Conservation (phyloP, 2,329 filamentous ascomycete species). For the Sarocladium brachiariae region DNA sequence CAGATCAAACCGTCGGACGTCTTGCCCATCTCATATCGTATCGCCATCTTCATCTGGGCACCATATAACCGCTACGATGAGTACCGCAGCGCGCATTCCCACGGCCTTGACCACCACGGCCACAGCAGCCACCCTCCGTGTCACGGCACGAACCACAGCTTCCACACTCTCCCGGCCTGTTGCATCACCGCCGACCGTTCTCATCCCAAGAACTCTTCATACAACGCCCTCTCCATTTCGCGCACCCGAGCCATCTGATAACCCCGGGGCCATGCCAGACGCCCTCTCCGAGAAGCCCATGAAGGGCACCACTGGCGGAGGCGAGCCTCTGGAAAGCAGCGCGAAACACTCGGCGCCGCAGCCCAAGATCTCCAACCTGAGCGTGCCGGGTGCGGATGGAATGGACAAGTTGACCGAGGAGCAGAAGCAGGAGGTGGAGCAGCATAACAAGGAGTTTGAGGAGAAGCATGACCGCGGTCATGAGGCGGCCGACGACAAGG, state of each 20-base stretch:
- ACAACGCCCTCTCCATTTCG: background rate
- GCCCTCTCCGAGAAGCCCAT: conserved; percentile 21
- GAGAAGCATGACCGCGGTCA: conserved; percentile 42
- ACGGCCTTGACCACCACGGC: background rate
- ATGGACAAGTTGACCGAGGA: conserved; percentile 35
- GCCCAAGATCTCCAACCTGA: conserved; percentile 47
- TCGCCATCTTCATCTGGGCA: background rate
- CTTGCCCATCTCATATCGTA: background rate
- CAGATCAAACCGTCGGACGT: background rate
- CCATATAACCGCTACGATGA: background rate
- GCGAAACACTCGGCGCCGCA: conserved; percentile 29
- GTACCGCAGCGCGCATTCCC: background rate
- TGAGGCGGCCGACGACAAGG: conserved; percentile 39
- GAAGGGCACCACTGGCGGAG: conserved; percentile 33
- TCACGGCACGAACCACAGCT: background rate
- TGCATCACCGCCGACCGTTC: background rate
- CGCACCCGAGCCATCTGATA: conserved; percentile 10
- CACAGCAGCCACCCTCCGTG: background rate
- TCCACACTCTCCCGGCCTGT: background rate
- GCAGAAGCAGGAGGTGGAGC: conserved; percentile 49
- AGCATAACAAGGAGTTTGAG: conserved; percentile 53
- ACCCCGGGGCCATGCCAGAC: conserved; percentile 18
- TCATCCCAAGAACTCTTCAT: background rate
- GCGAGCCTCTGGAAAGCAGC: conserved; percentile 26
- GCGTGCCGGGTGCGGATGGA: conserved; percentile 27